Conservation (phyloP, 2,329 filamentous ascomycete species). For the Venturia effusa region DNA sequence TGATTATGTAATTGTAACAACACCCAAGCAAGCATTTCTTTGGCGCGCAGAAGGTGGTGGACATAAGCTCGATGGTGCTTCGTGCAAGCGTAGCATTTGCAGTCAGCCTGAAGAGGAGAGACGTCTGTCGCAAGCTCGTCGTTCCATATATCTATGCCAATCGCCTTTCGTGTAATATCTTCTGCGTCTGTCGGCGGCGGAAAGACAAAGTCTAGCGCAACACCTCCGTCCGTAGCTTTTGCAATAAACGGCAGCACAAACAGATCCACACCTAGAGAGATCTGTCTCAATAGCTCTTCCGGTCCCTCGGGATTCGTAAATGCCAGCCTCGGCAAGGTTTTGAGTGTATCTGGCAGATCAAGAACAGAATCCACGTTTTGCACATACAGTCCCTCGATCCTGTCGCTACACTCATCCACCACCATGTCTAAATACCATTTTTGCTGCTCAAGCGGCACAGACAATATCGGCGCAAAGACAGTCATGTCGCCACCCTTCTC, state of each 20-base stretch:
- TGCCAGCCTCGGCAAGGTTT: constrained; percentile 59
- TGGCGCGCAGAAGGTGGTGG: constrained; percentile 76
- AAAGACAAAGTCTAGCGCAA: constrained; percentile 73
- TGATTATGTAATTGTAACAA: constrained; percentile 90
- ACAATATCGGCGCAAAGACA: constrained; percentile 56
- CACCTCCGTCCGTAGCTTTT: constrained; percentile 66
- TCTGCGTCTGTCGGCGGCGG: constrained; percentile 31
- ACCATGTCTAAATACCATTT: constrained; percentile 69
- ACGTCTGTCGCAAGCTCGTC: constrained; percentile 49
- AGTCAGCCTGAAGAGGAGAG: constrained; percentile 50
- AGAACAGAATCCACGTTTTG: constrained; percentile 63
- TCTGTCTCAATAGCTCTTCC: constrained; percentile 64
- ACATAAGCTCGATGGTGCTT: constrained; percentile 79
- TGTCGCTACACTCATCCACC: constrained; percentile 44
- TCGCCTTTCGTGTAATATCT: constrained; percentile 26
- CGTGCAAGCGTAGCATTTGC: constrained; percentile 73
- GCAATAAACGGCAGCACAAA: constrained; percentile 68
- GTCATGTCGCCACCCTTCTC: constrained; percentile 18
- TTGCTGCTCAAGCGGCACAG: constrained; percentile 64
- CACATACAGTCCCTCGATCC: constrained; percentile 61
- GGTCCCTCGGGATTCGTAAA: constrained; percentile 61
- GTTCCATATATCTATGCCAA: constrained; percentile 72
- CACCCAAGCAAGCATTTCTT: constrained; percentile 95
- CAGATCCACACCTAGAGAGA: constrained; percentile 69
- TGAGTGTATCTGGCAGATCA: constrained; percentile 51